Conservation (phyloP, 148 eudicot species). For the Fagopyrum esculentum region DNA sequence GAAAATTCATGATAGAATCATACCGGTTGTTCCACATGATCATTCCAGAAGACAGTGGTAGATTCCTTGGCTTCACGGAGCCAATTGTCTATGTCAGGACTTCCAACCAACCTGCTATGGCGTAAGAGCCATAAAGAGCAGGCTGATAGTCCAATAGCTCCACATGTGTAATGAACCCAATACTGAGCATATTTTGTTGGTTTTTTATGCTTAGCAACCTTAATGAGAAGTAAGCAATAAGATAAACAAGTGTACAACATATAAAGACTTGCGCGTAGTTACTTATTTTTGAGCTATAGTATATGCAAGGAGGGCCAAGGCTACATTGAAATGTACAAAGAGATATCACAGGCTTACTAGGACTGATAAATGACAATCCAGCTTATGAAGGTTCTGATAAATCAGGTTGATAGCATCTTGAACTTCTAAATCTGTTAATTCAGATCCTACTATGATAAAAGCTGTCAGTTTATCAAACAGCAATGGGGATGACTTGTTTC, state of each 20-base stretch:
- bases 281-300: not conserved
- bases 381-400: conserved; percentile 60
- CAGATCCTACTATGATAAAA: conserved; percentile 52
- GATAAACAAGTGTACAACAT: not conserved
- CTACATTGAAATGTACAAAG: not conserved
- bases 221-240: conserved; percentile 16
- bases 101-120: conserved; percentile 87
- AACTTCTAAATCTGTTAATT: conserved; percentile 75
- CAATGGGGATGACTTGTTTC: conserved; percentile 36
- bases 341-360: conserved; percentile 41
- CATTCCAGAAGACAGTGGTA: conserved; percentile 69
- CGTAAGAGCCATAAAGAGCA: conserved; percentile 81
- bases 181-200: conserved; percentile 65
- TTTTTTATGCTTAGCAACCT: conserved; percentile 73
- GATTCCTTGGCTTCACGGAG: conserved; percentile 84
- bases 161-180: conserved; percentile 87
- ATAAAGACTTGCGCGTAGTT: not conserved
- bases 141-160: conserved; percentile 65
- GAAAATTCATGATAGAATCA: conserved; percentile 18
- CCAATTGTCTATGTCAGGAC: conserved; percentile 94
- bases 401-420: conserved; percentile 59
- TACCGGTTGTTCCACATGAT: conserved; percentile 96
- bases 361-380: conserved; percentile 58
- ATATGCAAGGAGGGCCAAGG: not conserved
- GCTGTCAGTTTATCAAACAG: conserved; percentile 60